Conservation (phyloP, 2,329 filamentous ascomycete species). For the Calonectria multiphialidica region DNA sequence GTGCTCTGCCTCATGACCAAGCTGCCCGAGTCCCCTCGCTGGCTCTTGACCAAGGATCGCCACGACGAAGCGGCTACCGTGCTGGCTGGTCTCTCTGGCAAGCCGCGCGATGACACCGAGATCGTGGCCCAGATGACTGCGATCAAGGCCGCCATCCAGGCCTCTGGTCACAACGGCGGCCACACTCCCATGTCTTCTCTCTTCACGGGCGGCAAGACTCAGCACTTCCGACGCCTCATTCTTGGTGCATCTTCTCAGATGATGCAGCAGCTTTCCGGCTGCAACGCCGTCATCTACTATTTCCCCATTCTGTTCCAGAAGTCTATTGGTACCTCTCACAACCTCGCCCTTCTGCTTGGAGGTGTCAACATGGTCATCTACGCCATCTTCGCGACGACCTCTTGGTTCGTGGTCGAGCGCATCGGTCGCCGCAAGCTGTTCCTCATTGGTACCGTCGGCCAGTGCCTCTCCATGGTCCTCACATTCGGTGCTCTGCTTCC, state of each 20-base stretch:
- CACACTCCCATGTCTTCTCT: slow-evolving; percentile 65
- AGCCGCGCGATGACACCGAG: slow-evolving; percentile 64
- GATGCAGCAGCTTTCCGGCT: slow-evolving; percentile 73
- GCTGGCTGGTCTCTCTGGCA: slow-evolving; percentile 46
- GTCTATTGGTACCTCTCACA: slow-evolving; percentile 47
- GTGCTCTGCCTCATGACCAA: slow-evolving; percentile 56
- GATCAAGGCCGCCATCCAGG: slow-evolving; percentile 61
- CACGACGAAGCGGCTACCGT: slow-evolving; percentile 53
- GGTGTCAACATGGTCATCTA: slow-evolving; percentile 67
- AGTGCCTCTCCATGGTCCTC: slow-evolving; percentile 70
- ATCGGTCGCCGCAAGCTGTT: slow-evolving; percentile 61
- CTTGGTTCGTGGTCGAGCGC: slow-evolving; percentile 65
- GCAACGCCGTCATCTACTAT: slow-evolving; percentile 72
- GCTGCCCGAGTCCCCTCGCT: slow-evolving; percentile 60
- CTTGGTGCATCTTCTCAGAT: slow-evolving; percentile 70
- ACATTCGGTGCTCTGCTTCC: slow-evolving; percentile 75
- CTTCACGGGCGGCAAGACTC: slow-evolving; percentile 72
- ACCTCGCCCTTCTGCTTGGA: slow-evolving; percentile 63
- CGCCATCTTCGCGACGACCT: slow-evolving; percentile 65
- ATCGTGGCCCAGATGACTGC: slow-evolving; percentile 68
- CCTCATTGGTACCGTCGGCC: slow-evolving; percentile 58
- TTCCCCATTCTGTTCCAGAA: slow-evolving; percentile 67
- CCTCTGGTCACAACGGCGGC: slow-evolving; percentile 59
- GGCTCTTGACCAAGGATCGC: slow-evolving; percentile 60
- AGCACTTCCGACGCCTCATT: slow-evolving; percentile 74